A percentile compares a stretch with the other conserved stretches of the same genome.
These are phyloP conservation scores for Vicia villosa DNA, from an alignment of 306 rosid genomes.

Conservation along the genomic window DNA sequence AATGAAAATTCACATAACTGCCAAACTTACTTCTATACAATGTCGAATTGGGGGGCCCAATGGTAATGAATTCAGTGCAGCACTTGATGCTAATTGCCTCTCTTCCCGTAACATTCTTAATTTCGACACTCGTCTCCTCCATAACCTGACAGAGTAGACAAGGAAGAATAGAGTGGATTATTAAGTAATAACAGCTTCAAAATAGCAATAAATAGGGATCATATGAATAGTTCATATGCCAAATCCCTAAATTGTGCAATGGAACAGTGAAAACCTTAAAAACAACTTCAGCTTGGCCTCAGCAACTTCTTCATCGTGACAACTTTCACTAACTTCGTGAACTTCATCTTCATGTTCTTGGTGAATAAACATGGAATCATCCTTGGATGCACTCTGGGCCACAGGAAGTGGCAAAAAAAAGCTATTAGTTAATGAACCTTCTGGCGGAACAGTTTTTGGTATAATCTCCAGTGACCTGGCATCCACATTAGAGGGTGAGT, in stretches of 20 bases:
- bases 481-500: slow-evolving; percentile 42
- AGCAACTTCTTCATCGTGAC: slow-evolving; percentile 63
- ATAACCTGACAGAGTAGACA: slow-evolving; percentile 59
- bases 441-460: slow-evolving; percentile 49
- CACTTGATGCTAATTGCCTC: slow-evolving; percentile 72
- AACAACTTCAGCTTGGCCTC: slow-evolving; percentile 81
- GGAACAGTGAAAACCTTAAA: slow-evolving; percentile 59
- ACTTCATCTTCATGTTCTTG: slow-evolving; percentile 51
- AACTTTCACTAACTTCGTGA: slow-evolving; percentile 39
- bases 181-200: slow-evolving; percentile 23
- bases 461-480: slow-evolving; percentile 45
- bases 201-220: slow-evolving; percentile 5
- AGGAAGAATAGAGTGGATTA: slow-evolving; percentile 24
- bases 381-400: slow-evolving; percentile 44
- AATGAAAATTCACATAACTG: slow-evolving; percentile 23
- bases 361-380: slow-evolving; percentile 42
- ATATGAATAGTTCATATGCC: slow-evolving; percentile 17
- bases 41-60: slow-evolving; percentile 80
- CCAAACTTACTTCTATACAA: slow-evolving; percentile 59
- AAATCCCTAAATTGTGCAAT: slow-evolving; percentile 22
- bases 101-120: slow-evolving; percentile 66
- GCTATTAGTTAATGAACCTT: slow-evolving; percentile 40
- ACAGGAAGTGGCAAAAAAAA: slow-evolving; percentile 33
- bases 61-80: slow-evolving; percentile 70
- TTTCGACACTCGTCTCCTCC: slow-evolving; percentile 76